Conservation (phyloP, 2,329 filamentous ascomycete genomes). For the Dothistroma pini region DNA sequence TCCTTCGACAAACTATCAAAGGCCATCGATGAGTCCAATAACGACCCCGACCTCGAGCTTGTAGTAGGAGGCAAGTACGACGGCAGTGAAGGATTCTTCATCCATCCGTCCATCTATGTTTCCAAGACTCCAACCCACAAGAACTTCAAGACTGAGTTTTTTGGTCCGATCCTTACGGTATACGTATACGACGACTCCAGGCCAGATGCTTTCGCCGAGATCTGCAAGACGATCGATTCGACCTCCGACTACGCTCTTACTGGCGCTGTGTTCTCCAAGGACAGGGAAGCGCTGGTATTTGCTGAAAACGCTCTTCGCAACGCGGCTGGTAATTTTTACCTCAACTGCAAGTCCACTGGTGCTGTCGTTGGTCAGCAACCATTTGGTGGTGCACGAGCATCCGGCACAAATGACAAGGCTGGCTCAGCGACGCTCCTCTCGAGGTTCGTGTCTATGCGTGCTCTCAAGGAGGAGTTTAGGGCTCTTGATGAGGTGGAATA, state of each 20-base stretch:
- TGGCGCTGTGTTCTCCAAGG: constrained; percentile 69
- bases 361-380: constrained; percentile 42
- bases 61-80: constrained; percentile 75
- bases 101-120: constrained; percentile 77
- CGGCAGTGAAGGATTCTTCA: constrained; percentile 73
- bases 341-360: constrained; percentile 72
- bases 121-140: constrained; percentile 70
- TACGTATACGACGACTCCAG: constrained; percentile 71
- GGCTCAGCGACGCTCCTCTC: constrained; percentile 51
- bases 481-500: constrained; percentile 48
- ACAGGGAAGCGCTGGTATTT: constrained; percentile 61
- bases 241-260: constrained; percentile 77
- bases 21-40: constrained; percentile 76
- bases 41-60: constrained; percentile 67
- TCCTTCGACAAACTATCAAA: constrained; percentile 76
- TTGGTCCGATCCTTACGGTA: constrained; percentile 70
- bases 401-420: constrained; percentile 57
- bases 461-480: constrained; percentile 56
- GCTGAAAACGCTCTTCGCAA: constrained; percentile 70
- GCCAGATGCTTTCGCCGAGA: constrained; percentile 50
- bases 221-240: constrained; percentile 62
- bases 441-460: constrained; percentile 54
- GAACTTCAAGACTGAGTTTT: constrained; percentile 74
- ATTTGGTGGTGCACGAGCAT: constrained; percentile 52
- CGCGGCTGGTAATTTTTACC: constrained; percentile 77